Base-by-base conservation (phyloP, 1,139 yeast species). In the Nakaseomyces bracarensis region DNA sequence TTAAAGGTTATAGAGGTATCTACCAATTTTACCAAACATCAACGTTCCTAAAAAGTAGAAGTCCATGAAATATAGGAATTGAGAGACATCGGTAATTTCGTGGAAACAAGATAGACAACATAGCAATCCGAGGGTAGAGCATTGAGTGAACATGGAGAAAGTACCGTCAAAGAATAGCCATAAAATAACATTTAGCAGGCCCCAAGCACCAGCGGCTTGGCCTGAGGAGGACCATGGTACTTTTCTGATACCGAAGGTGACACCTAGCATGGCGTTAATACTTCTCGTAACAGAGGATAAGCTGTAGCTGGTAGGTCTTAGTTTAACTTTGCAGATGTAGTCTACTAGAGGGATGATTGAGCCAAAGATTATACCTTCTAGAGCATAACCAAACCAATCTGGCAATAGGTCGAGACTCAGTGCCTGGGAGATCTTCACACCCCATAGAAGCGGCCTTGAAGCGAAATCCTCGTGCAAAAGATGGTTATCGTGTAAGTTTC, bases 101-200 rank as follows among this genome's bases (percentile, higher is more conserved):
- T 50, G 46, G 37, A 66, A 57, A 16, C 65, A 49, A 52, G 75
- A 66, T 1, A 71, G 67, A 15, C 64, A 64, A 8, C 58, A 49
- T 7, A 53, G 27, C n/a, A 65, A 47, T 2, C 80, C 71, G 7
- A 71, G 64, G 2, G 64, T 40, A 7, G 70, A 50, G 40, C 79
- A 68, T 6, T 75, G 68, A 21, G 77, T 47, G 43, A 84, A 73
- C 29, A 93, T 89, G 40, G 76, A 73, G 10, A 76, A 53, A 1
- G 95, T 77, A 2, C 87, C 82, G 60, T 87, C 96, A 43, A 86
- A 70, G 38, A 83, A 66, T 45, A 79, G 65, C 95, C 96, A 87
- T 46, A 87, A 67, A 13, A 85, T 77, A 1, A 93, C 82, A 63
- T 83, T 84, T 45, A 85, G 70, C 40, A 81, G 66, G 3, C 82